Base-by-base conservation (phyloP, 495 filamentous ascomycete genomes). In the Astrocystis sublimbata region DNA sequence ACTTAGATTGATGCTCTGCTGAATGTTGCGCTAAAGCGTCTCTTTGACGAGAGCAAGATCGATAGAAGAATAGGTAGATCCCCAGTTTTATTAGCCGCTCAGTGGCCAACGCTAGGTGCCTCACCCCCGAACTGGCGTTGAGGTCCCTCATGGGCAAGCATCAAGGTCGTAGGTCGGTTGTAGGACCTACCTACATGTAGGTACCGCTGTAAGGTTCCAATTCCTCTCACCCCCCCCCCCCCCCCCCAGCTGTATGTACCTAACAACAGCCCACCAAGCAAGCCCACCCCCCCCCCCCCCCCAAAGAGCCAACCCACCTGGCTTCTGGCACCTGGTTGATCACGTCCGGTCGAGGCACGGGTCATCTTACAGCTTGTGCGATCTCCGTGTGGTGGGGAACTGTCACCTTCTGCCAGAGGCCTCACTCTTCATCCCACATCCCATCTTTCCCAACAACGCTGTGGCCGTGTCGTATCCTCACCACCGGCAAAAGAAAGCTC, bases 61-160 rank as follows among this genome's bases (percentile, higher is more conserved):
- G 58, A 70, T 60, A 73, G 69, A 73, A 76, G 73, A 77, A 78
- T 75, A 70, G n/a, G n/a, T n/a, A n/a, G 74, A 66, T 75, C 75
- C 72, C 68, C 70, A 61, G 75, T 75, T 73, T 64, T 65, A 30
- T 66, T 79, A 79, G 68, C 77, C 74, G 76, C 74, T 74, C 65
- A 71, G 70, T 73, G 68, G 76, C n/a, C n/a, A n/a, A n/a, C n/a
- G n/a, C n/a, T n/a, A n/a, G n/a, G n/a, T n/a, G n/a, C n/a, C n/a
- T n/a, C n/a, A n/a, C n/a, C n/a, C n/a, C n/a, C n/a, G n/a, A n/a
- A n/a, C n/a, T n/a, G n/a, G n/a, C n/a, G n/a, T n/a, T n/a, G n/a
- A n/a, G n/a, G n/a, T n/a, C n/a, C n/a, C n/a, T n/a, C n/a, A n/a
- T n/a, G n/a, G n/a, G n/a, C 68, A 68, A 69, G 68, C 69, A 47